phyloP scores from a whole-genome alignment of 2,329 filamentous ascomycete species.

The Thielaviopsis musarum region DNA sequence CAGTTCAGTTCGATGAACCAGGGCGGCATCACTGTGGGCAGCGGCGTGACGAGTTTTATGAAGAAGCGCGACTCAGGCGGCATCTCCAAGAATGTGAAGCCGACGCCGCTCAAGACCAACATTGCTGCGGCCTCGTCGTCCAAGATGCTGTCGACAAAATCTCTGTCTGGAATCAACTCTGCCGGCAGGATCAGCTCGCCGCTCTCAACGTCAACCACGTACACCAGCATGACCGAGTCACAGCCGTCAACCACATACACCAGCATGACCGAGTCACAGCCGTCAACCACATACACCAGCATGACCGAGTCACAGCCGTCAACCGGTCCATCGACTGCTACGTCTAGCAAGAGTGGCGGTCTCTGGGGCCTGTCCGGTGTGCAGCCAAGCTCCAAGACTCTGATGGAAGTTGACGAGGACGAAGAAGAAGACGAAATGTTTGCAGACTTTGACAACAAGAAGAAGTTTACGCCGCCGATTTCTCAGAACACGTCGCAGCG shows the following conservation, averaged over 20 bases:
- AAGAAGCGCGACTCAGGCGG: slow-evolving; percentile 8
- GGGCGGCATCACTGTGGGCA: slow-evolving; percentile 24
- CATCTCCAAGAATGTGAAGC: slow-evolving; percentile 1
- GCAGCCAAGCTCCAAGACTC: slow-evolving; percentile 17
- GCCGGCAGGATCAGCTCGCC: slow-evolving; percentile 3
- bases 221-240: not conserved
- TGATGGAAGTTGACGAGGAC: slow-evolving; percentile 25
- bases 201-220: slow-evolving; percentile 4
- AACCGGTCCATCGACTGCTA: slow-evolving; percentile 22
- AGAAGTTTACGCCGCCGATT: slow-evolving; percentile 10
- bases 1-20: slow-evolving; percentile 9
- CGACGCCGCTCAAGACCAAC: slow-evolving; percentile 1
- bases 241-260: slow-evolving; percentile 16
- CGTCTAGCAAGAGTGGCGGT: slow-evolving; percentile 25
- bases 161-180: not conserved
- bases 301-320: slow-evolving; percentile 14
- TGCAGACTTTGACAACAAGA: slow-evolving; percentile 32
- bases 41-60: slow-evolving; percentile 20
- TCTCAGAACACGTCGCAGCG: slow-evolving; percentile 8
- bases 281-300: not conserved
- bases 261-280: not conserved
- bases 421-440: slow-evolving; percentile 35
- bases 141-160: not conserved
- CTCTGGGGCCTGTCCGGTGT: slow-evolving; percentile 29
- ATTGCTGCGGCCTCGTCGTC: not conserved